Evolutionary conservation across 108 stramenopile species (phyloP), one percentile per base, ranked within the genome.

Genomic region (Cyclotella cryptica): DNA sequence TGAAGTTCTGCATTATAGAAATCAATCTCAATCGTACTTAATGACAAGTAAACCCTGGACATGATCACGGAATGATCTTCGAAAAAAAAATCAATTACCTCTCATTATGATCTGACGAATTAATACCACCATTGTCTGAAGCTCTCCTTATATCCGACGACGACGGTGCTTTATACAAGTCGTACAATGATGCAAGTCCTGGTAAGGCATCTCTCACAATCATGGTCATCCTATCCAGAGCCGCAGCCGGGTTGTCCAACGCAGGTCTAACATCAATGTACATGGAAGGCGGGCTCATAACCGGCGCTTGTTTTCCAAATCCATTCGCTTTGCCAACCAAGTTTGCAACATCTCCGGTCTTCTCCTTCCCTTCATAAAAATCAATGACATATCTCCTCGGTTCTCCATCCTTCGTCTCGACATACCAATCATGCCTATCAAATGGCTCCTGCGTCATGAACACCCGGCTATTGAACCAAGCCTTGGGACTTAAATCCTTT

Each of bases 371-470:
- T 75, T 94, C 86, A 80, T 98, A 98, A 78, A 95, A 98, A 84
- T 99, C 97, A 81, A 99, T 93, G 29, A 99, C 96, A 83, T 99
- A 99, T 65, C 98, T 90, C 65, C 88, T 90, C 61, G 54, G 65
- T 45, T 75, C 89, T 44, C 80, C 71, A 0, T 77, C 43, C 46
- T 77, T 68, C 7, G 63, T 77, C 40, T 91, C 90, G 41, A 98
- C 94, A 76, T 96, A 96, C 98, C 98, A 99, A 81, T 99, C 98
- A 77, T 99, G 98, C 35, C 98, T 80, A 89, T 98, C 98, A 86
- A 98, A 98, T 17, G 98, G 98, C 58, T 84, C 85, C 19, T 85
- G 74, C 60, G 92, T 88, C 75, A 93, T 90, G 6, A 92, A 69
- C 10, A 95, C 46, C 9, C 84, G 52, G 61, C 89, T 86, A 70